Evolutionary conservation across 306 rosid species (phyloP).

Genomic region (Fragaria iinumae): DNA sequence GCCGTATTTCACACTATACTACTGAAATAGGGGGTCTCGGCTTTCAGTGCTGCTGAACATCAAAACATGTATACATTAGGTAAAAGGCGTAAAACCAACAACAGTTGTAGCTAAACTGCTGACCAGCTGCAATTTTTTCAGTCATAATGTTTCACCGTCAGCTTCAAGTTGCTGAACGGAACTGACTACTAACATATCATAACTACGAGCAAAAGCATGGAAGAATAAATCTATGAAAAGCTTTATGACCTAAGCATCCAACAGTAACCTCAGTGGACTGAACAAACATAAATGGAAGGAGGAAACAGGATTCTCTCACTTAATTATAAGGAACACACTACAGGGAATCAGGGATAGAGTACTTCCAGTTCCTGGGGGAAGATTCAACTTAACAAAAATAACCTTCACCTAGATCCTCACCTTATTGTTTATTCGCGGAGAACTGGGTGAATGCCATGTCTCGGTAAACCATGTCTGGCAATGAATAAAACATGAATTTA

Average conservation of each 20-base stretch:
- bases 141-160: neutral
- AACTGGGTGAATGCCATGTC: conserved; percentile 81
- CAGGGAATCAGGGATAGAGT: neutral
- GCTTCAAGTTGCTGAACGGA: neutral
- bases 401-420: conserved; percentile 26
- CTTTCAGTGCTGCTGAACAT: neutral
- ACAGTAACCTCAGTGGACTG: neutral
- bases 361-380: neutral
- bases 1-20: neutral
- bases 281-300: conserved; percentile 5
- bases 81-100: neutral
- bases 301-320: neutral
- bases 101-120: neutral
- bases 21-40: neutral
- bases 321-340: neutral
- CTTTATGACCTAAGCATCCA: neutral
- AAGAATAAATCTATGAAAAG: neutral
- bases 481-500: conserved; percentile 84
- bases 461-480: conserved; percentile 75
- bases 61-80: neutral
- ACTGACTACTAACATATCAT: neutral
- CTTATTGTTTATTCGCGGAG: conserved; percentile 73
- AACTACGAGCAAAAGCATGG: neutral
- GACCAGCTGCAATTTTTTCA: neutral
- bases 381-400: neutral